Conservation (phyloP, 2,329 filamentous ascomycete genomes). For the Epichloe bromicola region DNA sequence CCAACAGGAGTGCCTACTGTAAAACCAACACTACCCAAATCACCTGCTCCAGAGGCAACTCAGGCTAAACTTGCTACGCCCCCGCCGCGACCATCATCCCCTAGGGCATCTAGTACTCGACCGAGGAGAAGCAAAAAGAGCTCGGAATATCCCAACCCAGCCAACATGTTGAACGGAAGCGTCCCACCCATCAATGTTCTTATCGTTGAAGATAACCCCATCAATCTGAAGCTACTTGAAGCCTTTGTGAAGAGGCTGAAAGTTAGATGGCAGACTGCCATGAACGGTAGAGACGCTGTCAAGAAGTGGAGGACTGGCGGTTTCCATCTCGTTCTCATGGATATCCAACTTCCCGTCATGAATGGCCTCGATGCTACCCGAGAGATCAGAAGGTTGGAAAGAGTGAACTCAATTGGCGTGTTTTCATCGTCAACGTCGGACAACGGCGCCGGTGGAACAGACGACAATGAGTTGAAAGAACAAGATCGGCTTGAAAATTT, state of each 20-base stretch:
- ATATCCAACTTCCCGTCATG: conserved; percentile 96
- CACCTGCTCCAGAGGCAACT: conserved; percentile 35
- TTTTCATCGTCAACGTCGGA: conserved; percentile 62
- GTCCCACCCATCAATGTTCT: conserved; percentile 95
- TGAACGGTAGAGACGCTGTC: conserved; percentile 88
- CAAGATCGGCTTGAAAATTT: conserved; percentile 57
- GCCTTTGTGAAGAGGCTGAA: conserved; percentile 93
- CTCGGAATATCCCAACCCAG: conserved; percentile 31
- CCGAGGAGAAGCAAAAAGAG: conserved; percentile 42
- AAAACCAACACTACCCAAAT: conserved; percentile 38
- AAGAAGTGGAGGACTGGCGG: conserved; percentile 86
- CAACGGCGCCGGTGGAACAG: conserved; percentile 31
- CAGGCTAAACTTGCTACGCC: conserved; percentile 38
- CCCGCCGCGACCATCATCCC: conserved; percentile 34
- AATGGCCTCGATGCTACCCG: conserved; percentile 88
- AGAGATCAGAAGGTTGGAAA: conserved; percentile 81
- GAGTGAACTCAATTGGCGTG: conserved; percentile 84
- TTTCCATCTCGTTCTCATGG: conserved; percentile 95
- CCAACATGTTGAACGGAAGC: conserved; percentile 61
- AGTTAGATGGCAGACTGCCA: conserved; percentile 92
- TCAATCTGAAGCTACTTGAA: conserved; percentile 86
- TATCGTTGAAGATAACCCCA: conserved; percentile 97
- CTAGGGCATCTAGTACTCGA: conserved; percentile 30
- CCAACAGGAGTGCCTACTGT: conserved; percentile 27
- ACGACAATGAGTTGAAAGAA: conserved; percentile 37